A percentile compares a stretch with the other conserved stretches of the same genome.
Evolutionary conservation across 2,329 filamentous ascomycete species (phyloP).

Genomic region (Hypoxylon sp.): DNA sequence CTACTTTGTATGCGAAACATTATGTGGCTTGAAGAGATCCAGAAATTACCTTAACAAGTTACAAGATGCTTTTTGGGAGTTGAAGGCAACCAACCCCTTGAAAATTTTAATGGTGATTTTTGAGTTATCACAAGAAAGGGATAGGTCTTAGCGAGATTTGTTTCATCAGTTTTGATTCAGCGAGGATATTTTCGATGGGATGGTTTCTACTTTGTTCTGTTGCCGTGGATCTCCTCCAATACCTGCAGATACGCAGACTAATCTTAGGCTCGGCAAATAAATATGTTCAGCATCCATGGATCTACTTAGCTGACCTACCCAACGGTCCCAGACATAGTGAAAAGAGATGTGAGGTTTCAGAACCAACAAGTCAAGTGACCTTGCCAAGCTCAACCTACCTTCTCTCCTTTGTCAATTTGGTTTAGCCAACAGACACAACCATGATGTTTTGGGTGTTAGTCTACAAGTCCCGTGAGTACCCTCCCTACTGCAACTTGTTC

Average conservation of each 20-base stretch:
- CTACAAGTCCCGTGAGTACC: conserved; percentile 43
- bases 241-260: conserved; percentile 37
- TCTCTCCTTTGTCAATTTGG: conserved; percentile 25
- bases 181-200: conserved; percentile 26
- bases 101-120: conserved; percentile 6
- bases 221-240: conserved; percentile 36
- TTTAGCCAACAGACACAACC: conserved; percentile 20
- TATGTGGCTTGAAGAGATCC: conserved; percentile 4
- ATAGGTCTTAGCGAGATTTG: conserved; percentile 32
- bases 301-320: conserved; percentile 8
- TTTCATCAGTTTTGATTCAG: conserved; percentile 42
- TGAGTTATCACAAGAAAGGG: conserved; percentile 25
- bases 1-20: conserved; percentile 24
- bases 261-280: conserved; percentile 40
- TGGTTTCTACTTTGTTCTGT: conserved; percentile 28
- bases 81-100: conserved; percentile 8
- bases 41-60: conserved; percentile 12
- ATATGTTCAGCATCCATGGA: conserved; percentile 28
- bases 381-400: conserved; percentile 26
- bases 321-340: background rate
- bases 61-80: conserved; percentile 10
- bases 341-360: conserved; percentile 33
- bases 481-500: conserved; percentile 40
- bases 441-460: conserved; percentile 34
- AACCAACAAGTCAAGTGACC: conserved; percentile 42